Percentiles rank a stretch among this genome's conserved stretches.
These are phyloP conservation scores for Globisporangium nodosum DNA, from an alignment of 352 stramenopile species.

Conservation along the genomic window DNA sequence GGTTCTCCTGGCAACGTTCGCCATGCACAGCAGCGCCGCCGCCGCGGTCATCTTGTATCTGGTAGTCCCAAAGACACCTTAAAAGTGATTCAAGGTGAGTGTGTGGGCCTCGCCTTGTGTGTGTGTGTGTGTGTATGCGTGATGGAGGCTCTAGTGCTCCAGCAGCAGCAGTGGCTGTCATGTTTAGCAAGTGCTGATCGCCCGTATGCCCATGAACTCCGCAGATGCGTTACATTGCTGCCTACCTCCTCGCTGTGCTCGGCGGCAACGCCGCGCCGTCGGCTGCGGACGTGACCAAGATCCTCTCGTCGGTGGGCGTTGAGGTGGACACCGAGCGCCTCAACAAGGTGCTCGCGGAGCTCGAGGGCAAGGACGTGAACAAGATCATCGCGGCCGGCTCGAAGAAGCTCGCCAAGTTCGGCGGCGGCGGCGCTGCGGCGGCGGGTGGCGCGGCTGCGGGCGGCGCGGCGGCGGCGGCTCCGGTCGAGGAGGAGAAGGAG, in stretches of 20 bases:
- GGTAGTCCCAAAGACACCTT: slow-evolving; percentile 85
- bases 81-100: slow-evolving; percentile 89
- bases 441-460: slow-evolving; percentile 44
- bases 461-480: slow-evolving; percentile 37
- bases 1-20: slow-evolving; percentile 14
- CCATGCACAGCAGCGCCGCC: background rate
- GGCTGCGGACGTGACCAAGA: slow-evolving; percentile 88
- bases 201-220: too few relatives aligned
- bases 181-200: too few relatives aligned
- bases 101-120: slow-evolving; percentile 1
- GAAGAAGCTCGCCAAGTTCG: slow-evolving; percentile 82
- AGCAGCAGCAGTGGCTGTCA: too few relatives aligned
- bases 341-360: slow-evolving; percentile 66
- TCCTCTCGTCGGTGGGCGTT: slow-evolving; percentile 88
- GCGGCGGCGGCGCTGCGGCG: slow-evolving; percentile 47
- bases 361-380: slow-evolving; percentile 81
- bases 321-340: slow-evolving; percentile 80
- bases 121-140: background rate
- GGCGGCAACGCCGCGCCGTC: slow-evolving; percentile 88
- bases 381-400: slow-evolving; percentile 77
- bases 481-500: slow-evolving; percentile 61
- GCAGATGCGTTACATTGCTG: slow-evolving; percentile 97
- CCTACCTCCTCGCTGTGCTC: slow-evolving; percentile 94
- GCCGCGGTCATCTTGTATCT: slow-evolving; percentile 83
- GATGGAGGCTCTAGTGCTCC: background rate